Evolutionary conservation across 495 filamentous ascomycete genomes (phyloP), one percentile per base, ranked within the genome.

Genomic region (Cladorrhinum samala): DNA sequence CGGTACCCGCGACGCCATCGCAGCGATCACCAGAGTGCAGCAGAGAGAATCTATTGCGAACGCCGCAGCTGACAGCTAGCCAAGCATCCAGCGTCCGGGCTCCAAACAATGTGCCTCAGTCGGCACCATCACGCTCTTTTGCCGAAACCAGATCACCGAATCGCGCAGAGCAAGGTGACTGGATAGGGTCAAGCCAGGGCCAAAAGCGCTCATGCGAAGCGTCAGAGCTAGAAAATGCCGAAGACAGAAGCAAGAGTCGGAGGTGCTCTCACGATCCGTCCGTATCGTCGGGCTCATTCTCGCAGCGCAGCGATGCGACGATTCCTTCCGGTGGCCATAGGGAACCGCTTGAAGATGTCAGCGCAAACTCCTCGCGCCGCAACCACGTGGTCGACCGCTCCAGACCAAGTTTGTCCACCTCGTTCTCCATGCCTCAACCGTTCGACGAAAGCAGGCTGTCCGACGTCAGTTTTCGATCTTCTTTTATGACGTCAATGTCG

Each of bases 401-500:
- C 17, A 17, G 23, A 3, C 58, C 58, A 0, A 27, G 43, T 8
- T 48, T 59, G 7, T 19, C 21, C 3, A 43, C 25, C 5, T 33
- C 57, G 1, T 27, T 20, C 14, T 58, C 56, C 1, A 61, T 62
- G 58, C 51, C 59, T 19, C 50, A 66, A 36, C 49, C 50, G 11
- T 2, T 13, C 21, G 9, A 37, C 21, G 9, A 43, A 25, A 19
- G 17, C 11, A 21, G 9, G 37, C 4, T 20, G 19, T 9, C 17
- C 18, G 11, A 6, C 2, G n/a, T 18, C 8, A 21, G 18, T 24
- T 14, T 17, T 17, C 49, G 33, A 6, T 30, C 30, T 2, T 44
- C 59, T n/a, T 21, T 54, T 1, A 48, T 46, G 5, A 11, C 38
- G 5, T 64, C 59, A 3, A n/a, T 52, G 7, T 66, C 61, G 13